phyloP scores from a whole-genome alignment of 2,329 filamentous ascomycete species.

The Aspergillus sclerotialis region DNA sequence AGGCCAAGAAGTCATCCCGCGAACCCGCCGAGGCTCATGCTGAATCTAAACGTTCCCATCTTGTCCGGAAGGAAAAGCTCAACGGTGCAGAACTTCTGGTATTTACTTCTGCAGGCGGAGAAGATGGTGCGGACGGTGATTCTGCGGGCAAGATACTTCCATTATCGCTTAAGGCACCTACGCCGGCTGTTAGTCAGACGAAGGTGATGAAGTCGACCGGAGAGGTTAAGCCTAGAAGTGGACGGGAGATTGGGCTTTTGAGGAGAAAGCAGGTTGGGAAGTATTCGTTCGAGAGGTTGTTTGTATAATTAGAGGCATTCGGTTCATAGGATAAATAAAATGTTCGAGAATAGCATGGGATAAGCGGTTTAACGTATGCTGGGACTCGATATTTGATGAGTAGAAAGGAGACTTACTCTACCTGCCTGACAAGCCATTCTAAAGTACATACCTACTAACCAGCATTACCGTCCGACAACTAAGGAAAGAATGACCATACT shows the following conservation, averaged over 20 bases:
- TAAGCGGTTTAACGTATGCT: too few relatives aligned
- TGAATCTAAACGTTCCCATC: too few relatives aligned
- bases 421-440: too few relatives aligned
- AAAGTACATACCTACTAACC: too few relatives aligned
- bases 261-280: conserved; percentile 72
- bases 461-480: too few relatives aligned
- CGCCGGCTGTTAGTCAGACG: conserved; percentile 35
- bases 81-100: conserved; percentile 33
- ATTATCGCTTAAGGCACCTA: conserved; percentile 60
- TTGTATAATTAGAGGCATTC: conserved; percentile 43
- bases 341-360: too few relatives aligned
- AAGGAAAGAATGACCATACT: too few relatives aligned
- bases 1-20: conserved; percentile 6
- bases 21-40: conserved; percentile 7
- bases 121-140: conserved; percentile 25
- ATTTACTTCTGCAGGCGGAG: conserved; percentile 19
- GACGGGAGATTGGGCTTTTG: conserved; percentile 68
- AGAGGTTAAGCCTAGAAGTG: conserved; percentile 61
- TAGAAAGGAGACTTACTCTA: too few relatives aligned
- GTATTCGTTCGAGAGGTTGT: conserved; percentile 75
- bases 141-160: conserved; percentile 51
- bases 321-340: not conserved
- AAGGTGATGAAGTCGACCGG: conserved; percentile 58
- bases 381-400: too few relatives aligned
- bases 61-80: conserved; percentile 30